Percentiles rank a stretch among this genome's conserved stretches.
Evolutionary conservation across 305 asterid species (phyloP).

Genomic region (Fraxinus sp.): DNA sequence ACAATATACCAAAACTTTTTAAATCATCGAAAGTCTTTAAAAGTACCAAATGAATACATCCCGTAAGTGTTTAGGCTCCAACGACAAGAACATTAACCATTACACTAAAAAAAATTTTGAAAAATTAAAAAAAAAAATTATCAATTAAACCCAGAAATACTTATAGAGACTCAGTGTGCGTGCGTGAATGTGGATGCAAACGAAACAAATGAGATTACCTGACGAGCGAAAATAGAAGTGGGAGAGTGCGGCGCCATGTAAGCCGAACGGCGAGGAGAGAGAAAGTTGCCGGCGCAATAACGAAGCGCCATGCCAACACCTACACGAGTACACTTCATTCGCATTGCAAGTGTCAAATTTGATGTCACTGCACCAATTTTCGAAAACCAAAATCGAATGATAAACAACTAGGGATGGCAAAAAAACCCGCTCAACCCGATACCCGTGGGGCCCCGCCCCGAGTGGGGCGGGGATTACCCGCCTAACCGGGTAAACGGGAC

Average conservation of each 20-base stretch:
- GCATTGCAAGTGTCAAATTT: conserved; percentile 28
- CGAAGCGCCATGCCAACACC: conserved; percentile 29
- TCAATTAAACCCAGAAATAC: neutral
- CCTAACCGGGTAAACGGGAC: too few species aligned
- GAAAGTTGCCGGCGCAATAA: conserved; percentile 30
- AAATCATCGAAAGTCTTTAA: too few species aligned
- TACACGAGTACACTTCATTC: conserved; percentile 33
- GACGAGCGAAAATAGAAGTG: conserved; percentile 27
- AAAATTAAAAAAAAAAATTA: neutral
- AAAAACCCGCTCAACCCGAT: too few species aligned
- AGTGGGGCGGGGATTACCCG: too few species aligned
- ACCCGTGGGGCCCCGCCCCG: too few species aligned
- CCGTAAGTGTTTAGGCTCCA: neutral
- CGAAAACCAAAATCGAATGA: neutral
- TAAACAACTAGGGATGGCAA: neutral
- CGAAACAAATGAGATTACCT: conserved; percentile 28
- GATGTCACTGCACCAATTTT: neutral
- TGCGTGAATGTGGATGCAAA: neutral
- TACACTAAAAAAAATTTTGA: too few species aligned
- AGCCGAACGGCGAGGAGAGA: conserved; percentile 30
- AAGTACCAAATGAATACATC: too few species aligned
- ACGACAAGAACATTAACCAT: neutral
- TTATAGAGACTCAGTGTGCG: neutral
- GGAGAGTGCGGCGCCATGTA: conserved; percentile 14
- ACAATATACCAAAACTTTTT: too few species aligned